A percentile compares a stretch with the other conserved stretches of the same genome.
Evolutionary conservation across 306 rosid species (phyloP).

Genomic region (Luffa acutangula): DNA sequence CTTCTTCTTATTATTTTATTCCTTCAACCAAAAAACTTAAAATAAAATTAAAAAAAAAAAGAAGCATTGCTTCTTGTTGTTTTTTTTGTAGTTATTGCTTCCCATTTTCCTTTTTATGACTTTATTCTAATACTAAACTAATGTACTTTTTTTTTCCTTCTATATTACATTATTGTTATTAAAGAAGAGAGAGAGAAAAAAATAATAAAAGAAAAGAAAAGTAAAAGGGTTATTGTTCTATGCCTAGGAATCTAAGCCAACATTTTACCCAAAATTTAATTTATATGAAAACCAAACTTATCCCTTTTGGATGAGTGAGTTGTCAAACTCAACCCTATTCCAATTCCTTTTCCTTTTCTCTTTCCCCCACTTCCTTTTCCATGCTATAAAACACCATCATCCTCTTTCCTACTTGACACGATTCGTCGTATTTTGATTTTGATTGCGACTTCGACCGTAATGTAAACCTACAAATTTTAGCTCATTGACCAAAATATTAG

Average conservation of each 20-base stretch:
- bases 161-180: background rate
- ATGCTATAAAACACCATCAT: background rate
- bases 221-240: background rate
- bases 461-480: background rate
- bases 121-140: background rate
- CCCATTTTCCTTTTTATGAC: background rate
- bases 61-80: background rate
- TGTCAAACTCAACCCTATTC: background rate
- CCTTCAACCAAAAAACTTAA: background rate
- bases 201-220: background rate
- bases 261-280: background rate
- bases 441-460: background rate
- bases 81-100: background rate
- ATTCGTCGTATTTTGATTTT: background rate
- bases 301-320: background rate
- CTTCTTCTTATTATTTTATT: background rate
- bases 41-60: background rate
- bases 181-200: background rate
- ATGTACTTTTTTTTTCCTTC: background rate
- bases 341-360: no score
- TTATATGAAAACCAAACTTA: background rate
- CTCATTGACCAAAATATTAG: background rate
- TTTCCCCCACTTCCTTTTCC: background rate
- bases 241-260: constrained; percentile 7
- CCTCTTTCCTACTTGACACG: background rate